Conservation (phyloP, 73 alveolate genomes). For the Effrenium voratum region DNA sequence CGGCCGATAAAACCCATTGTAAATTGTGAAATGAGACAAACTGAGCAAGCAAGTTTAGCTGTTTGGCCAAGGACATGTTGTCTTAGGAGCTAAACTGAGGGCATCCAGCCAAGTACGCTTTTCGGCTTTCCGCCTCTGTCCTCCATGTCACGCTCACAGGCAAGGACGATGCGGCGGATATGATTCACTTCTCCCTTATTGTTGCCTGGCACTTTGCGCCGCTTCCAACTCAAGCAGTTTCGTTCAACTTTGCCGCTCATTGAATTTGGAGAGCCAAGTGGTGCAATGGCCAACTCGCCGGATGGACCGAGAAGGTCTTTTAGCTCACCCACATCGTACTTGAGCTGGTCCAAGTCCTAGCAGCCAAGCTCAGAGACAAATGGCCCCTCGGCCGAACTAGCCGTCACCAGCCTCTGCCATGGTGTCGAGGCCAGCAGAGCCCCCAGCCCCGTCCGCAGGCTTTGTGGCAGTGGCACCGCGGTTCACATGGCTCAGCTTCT, state of each 20-base stretch:
- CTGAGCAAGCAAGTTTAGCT: too few species aligned
- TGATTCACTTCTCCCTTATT: slow-evolving; percentile 90
- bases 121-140: background rate
- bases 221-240: too few species aligned
- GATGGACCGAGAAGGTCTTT: slow-evolving; percentile 43
- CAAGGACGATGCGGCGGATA: slow-evolving; percentile 82
- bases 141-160: slow-evolving; percentile 93
- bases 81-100: too few species aligned
- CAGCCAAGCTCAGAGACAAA: background rate
- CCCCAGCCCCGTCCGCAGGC: slow-evolving; percentile 92
- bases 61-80: too few species aligned
- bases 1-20: too few species aligned
- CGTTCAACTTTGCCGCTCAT: too few species aligned
- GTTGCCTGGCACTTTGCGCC: too few species aligned
- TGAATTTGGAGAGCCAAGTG: too few species aligned
- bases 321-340: slow-evolving; percentile 67
- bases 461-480: slow-evolving; percentile 77
- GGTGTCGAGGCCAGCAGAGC: slow-evolving; percentile 79
- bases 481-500: slow-evolving; percentile 75
- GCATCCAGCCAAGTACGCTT: background rate
- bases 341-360: slow-evolving; percentile 67
- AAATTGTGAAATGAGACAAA: too few species aligned
- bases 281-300: too few species aligned
- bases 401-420: slow-evolving; percentile 70
- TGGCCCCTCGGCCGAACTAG: background rate